Base-by-base conservation (phyloP, 257 asterid genomes). In the Nemophila menziesii region DNA sequence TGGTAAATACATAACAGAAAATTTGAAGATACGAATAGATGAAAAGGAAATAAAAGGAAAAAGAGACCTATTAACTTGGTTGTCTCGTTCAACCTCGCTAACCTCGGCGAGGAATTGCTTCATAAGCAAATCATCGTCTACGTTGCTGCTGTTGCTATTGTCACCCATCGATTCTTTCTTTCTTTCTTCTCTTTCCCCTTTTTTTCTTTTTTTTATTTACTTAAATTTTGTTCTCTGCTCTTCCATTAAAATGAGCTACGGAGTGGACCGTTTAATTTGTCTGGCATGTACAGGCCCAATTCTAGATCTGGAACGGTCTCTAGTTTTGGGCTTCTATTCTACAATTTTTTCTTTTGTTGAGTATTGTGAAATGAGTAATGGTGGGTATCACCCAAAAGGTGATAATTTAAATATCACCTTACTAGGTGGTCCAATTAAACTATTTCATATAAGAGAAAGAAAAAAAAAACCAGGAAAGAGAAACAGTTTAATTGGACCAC, bases 51-150 rank as follows among this genome's bases (percentile, higher is more conserved):
- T 19, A 43, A 19, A 16, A 33, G 36, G 11, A 40, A 24, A 34
- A 0, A 12, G 5, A 4, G 33, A 90, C 98, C 98, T 85, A 65
- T 14, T 48, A 58, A 90, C 98, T 81, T 90, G 94, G 55, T 85
- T 90, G 33, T 84, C 92, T 47, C 98, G 93, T 73, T 90, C 98
- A 55, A 90, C 96, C 71, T 85, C 98, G 74, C 96, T 65, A 58
- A 90, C 94, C 67, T 90, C 98, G 9, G 94, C 80, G 60, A 73
- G 79, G 78, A 90, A 90, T 67, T 76, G 63, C 72, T 81, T 90
- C 41, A 89, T 77, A n/a, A 83, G 66, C 39, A 70, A 78, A 72
- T 84, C 97, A 1, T 78, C 93, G 36, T 55, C 63, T 46, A 69
- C 70, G 48, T 34, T 36, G 49, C 21, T 58, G 65, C 52, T 48